Percentiles rank a stretch among this genome's conserved stretches.
Evolutionary conservation across 495 filamentous ascomycete genomes (phyloP).

Genomic region (Jackrogersella multiformis): DNA sequence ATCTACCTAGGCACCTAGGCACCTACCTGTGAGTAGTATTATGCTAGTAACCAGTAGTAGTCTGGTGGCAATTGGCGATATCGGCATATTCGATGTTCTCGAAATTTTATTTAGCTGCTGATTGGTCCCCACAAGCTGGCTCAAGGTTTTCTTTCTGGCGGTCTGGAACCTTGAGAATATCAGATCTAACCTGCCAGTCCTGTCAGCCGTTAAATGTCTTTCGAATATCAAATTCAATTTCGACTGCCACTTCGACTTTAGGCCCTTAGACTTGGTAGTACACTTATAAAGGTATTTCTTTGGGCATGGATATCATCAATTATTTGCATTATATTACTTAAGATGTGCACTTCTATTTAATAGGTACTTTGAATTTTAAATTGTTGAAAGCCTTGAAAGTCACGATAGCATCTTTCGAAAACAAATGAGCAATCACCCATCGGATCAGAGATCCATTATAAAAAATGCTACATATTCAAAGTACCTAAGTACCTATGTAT

Average conservation of each 20-base stretch:
- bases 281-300: neutral
- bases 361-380: neutral
- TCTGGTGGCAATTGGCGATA: constrained; percentile 41
- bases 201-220: neutral
- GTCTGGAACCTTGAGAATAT: constrained; percentile 37
- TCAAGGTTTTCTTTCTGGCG: constrained; percentile 17
- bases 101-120: constrained; percentile 26
- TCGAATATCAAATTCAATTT: neutral
- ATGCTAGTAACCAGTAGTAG: constrained; percentile 8
- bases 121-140: constrained; percentile 31
- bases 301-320: neutral
- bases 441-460: neutral
- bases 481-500: neutral
- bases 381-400: neutral
- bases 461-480: neutral
- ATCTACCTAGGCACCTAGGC: no score
- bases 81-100: constrained; percentile 33
- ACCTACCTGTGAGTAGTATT: neutral
- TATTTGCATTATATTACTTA: neutral
- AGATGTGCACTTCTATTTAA: neutral
- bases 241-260: no score
- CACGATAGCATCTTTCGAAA: no score
- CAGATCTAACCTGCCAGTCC: neutral
- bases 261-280: no score
- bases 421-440: no score